Evolutionary conservation across 257 asterid species (phyloP).

Genomic region (Nemophila menziesii): DNA sequence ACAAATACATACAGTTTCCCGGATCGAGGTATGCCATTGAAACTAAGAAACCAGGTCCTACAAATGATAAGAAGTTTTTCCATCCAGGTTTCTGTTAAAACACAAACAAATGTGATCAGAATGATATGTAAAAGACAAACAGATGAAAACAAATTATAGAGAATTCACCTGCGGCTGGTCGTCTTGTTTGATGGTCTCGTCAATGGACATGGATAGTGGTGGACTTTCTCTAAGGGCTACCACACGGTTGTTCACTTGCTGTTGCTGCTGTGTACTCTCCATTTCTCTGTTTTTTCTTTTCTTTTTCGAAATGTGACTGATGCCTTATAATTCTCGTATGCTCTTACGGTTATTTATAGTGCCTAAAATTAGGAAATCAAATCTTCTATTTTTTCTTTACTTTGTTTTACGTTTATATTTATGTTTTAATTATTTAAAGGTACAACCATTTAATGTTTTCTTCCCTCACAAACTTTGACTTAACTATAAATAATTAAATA

Average conservation of each 20-base stretch:
- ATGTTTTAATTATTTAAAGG: no score
- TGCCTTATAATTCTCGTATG: neutral
- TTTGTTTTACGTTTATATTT: no score
- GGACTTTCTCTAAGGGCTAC: conserved; percentile 32
- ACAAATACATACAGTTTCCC: conserved; percentile 49
- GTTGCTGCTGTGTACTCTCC: conserved; percentile 35
- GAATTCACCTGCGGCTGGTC: no score
- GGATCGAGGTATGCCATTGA: conserved; percentile 94
- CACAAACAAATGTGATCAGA: no score
- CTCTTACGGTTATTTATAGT: neutral
- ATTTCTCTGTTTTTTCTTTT: conserved; percentile 9
- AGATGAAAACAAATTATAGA: no score
- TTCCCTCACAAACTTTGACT: no score
- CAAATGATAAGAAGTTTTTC: conserved; percentile 52
- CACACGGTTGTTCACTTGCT: conserved; percentile 27
- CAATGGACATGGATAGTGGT: conserved; percentile 7
- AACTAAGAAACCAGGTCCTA: conserved; percentile 92
- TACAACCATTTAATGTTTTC: no score
- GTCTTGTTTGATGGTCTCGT: conserved; percentile 5
- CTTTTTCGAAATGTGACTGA: neutral
- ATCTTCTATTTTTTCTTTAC: no score
- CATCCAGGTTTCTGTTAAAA: conserved; percentile 56
- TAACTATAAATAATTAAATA: no score
- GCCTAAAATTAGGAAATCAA: neutral
- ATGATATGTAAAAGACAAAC: no score